Base-by-base conservation (phyloP, 345 rosid species). In the Xanthoceras sorbifolium region DNA sequence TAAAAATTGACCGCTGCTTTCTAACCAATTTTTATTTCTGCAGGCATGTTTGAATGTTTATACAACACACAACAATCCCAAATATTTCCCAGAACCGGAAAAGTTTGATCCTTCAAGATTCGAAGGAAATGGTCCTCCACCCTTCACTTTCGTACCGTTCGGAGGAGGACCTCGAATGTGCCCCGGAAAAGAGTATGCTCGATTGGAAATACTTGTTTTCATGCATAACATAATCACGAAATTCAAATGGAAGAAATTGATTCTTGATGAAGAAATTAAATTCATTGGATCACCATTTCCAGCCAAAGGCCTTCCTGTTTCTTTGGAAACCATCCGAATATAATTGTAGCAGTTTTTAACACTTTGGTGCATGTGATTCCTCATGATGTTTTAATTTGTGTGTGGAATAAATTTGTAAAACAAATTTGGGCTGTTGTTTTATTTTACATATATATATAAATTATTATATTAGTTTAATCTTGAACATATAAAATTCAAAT, bases 111-210 rank as follows among this genome's bases (percentile, higher is more conserved):
- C 82, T 1, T 54, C 82, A 4, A 72, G 79, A 42, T 76, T 80
- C 6, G 81, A 84, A 11, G 87, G 76, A 7, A 61, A 46, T 0
- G 70, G 78, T 0, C 70, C 64, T 4, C 73, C 79, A 17, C 73
- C 85, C 36, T 73, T 42, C 77, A 48, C 71, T 9, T 83, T 77
- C 28, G 70, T 73, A 3, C 83, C 79, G 3, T 83, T 83, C 32
- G 80, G 85, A 2, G 81, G 85, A 32, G 85, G 80, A 9, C 70
- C 83, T 17, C 46, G 76, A 23, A 83, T 80, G 75, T 74, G 83
- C 59, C 81, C 77, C 0, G 81, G 85, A 10, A 79, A 77, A 44
- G 85, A 77, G 68, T 74, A 73, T 25, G 83, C 83, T 20, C 67
- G 55, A 34, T 72, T 73, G 1, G 81, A 77, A 67, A 83, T 83